Conservation (phyloP, 805 yeast species). For the Lipomyces orientalis region DNA sequence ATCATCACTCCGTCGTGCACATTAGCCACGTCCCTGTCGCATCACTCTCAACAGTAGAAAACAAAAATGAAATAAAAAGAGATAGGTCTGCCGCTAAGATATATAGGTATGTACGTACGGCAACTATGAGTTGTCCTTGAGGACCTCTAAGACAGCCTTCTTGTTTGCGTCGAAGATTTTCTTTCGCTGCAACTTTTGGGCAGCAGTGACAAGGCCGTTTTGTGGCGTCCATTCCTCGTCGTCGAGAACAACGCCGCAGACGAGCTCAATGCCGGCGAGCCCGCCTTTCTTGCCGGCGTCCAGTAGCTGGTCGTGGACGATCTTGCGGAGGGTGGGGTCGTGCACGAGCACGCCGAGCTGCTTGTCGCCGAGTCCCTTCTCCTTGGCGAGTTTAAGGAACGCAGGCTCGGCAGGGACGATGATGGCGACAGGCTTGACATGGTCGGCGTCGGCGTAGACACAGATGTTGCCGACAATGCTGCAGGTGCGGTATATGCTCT, state of each 20-base stretch:
- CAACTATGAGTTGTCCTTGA: conserved; percentile 43
- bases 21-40: not conserved
- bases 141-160: conserved; percentile 70
- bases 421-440: conserved; percentile 91
- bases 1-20: not conserved
- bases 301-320: conserved; percentile 63
- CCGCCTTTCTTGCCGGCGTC: conserved; percentile 83
- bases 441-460: conserved; percentile 86
- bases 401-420: conserved; percentile 78
- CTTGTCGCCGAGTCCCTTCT: conserved; percentile 56
- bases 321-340: conserved; percentile 61
- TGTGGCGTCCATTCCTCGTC: conserved; percentile 99
- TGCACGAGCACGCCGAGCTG: conserved; percentile 57
- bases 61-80: not conserved
- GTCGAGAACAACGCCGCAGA: conserved; percentile 75
- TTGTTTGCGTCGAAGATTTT: conserved; percentile 76
- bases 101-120: not conserved
- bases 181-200: conserved; percentile 94
- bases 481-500: conserved; percentile 86
- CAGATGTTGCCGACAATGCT: conserved; percentile 78
- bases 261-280: conserved; percentile 80
- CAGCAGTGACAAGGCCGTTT: conserved; percentile 90
- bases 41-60: not conserved
- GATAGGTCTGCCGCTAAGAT: not conserved
- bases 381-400: conserved; percentile 64